Conservation (phyloP, 2,329 filamentous ascomycete genomes). For the Geosmithia morbida region DNA sequence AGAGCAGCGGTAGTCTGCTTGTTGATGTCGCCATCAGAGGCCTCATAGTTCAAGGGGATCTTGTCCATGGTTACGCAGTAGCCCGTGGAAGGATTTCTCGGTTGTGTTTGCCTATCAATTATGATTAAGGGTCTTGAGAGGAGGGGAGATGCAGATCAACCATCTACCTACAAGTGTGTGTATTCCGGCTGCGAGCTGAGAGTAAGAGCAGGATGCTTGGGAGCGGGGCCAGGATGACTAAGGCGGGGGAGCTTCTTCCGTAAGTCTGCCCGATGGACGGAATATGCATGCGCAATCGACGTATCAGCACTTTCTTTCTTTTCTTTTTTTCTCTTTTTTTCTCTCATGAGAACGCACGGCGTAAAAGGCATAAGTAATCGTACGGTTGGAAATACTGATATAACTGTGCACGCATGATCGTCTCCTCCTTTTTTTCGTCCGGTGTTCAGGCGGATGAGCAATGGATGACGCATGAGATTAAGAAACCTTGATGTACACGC, state of each 20-base stretch:
- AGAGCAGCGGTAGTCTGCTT: slow-evolving; percentile 55
- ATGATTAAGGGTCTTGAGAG: background rate
- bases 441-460: no score
- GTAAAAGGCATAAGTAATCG: no score
- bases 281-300: background rate
- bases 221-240: slow-evolving; percentile 1
- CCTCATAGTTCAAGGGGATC: slow-evolving; percentile 60
- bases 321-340: no score
- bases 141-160: background rate
- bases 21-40: slow-evolving; percentile 59
- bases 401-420: no score
- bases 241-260: slow-evolving; percentile 1
- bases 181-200: no score
- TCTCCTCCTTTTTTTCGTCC: no score
- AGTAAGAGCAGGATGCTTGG: no score
- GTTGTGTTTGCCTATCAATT: background rate
- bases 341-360: no score
- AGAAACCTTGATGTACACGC: background rate
- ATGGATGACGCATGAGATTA: no score
- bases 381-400: no score
- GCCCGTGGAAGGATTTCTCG: background rate
- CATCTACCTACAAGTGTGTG: no score
- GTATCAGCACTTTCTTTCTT: no score
- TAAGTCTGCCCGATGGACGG: background rate
- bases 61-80: slow-evolving; percentile 24